Evolutionary conservation across 108 stramenopile species (phyloP).

Genomic region (Discostella stelligeroides): DNA sequence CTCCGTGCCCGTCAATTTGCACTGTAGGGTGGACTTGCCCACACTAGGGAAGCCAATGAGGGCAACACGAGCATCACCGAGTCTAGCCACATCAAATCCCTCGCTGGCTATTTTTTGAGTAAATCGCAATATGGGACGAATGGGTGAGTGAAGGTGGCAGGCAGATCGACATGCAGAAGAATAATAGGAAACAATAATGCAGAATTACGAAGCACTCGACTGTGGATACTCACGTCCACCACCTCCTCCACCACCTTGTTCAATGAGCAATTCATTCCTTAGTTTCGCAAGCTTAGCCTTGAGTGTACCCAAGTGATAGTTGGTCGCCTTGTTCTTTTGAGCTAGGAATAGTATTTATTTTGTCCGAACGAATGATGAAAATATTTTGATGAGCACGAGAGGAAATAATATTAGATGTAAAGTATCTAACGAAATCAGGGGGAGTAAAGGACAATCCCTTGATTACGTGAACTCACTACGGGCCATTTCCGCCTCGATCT

Average conservation of each 20-base stretch:
- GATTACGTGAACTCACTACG: slow-evolving; percentile 74
- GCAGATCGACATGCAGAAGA: too few species aligned
- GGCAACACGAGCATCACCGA: slow-evolving; percentile 97
- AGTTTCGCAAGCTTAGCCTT: slow-evolving; percentile 98
- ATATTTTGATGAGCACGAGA: not conserved
- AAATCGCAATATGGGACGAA: not conserved
- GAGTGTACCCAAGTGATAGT: slow-evolving; percentile 92
- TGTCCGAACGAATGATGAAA: not conserved
- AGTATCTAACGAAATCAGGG: not conserved
- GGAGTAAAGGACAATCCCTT: slow-evolving; percentile 39
- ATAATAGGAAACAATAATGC: too few species aligned
- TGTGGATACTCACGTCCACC: slow-evolving; percentile 43
- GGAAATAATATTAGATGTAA: not conserved
- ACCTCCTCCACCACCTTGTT: slow-evolving; percentile 81
- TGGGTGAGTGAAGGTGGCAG: too few species aligned
- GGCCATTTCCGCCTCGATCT: slow-evolving; percentile 97
- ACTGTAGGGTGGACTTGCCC: slow-evolving; percentile 92
- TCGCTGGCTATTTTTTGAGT: slow-evolving; percentile 37
- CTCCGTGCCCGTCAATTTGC: slow-evolving; percentile 90
- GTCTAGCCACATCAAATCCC: slow-evolving; percentile 94
- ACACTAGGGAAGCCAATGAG: slow-evolving; percentile 97
- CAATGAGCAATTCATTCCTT: slow-evolving; percentile 91
- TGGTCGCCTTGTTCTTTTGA: slow-evolving; percentile 90
- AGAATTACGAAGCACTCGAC: not conserved
- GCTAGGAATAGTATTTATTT: slow-evolving; percentile 24